These are phyloP conservation scores for Sistotremastrum suecicum DNA, from an alignment of 768 basidiomycete species.

Conservation along the genomic window DNA sequence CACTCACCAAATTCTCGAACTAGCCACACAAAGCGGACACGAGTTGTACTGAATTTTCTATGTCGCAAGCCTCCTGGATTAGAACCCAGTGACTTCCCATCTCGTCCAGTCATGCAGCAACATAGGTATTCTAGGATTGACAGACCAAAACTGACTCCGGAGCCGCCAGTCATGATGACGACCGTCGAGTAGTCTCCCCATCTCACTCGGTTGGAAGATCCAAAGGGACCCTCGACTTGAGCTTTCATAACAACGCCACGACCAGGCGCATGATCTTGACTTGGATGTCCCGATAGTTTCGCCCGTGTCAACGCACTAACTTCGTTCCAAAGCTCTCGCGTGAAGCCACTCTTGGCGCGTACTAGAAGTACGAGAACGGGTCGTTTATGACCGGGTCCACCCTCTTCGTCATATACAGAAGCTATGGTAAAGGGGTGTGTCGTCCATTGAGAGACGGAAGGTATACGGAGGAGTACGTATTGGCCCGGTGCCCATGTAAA, in stretches of 20 bases:
- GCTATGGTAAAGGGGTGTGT: conserved; percentile 66
- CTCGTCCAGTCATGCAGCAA: conserved; percentile 39
- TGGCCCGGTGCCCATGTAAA: conserved; percentile 68
- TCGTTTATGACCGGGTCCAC: conserved; percentile 26
- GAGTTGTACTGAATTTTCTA: conserved; percentile 26
- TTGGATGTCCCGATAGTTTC: conserved; percentile 14
- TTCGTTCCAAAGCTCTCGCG: conserved; percentile 46
- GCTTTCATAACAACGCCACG: conserved; percentile 40
- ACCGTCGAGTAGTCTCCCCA: conserved; percentile 50
- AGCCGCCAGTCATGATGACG: conserved; percentile 55
- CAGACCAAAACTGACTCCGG: conserved; percentile 60
- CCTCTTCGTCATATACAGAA: conserved; percentile 38
- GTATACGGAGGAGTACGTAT: conserved; percentile 56
- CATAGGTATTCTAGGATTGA: conserved; percentile 53
- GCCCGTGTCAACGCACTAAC: conserved; percentile 24
- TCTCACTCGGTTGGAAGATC: conserved; percentile 40
- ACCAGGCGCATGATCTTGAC: conserved; percentile 22
- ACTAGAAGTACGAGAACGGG: conserved; percentile 51
- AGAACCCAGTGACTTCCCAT: conserved; percentile 35
- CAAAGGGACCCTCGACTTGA: conserved; percentile 56
- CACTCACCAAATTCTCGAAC: conserved; percentile 59
- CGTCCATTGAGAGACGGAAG: conserved; percentile 43
- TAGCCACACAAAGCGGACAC: conserved; percentile 67
- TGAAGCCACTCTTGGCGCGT: conserved; percentile 59
- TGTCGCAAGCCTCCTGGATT: conserved; percentile 28